Evolutionary conservation across 257 asterid genomes (phyloP).

Genomic region (Linderniella brevidens): DNA sequence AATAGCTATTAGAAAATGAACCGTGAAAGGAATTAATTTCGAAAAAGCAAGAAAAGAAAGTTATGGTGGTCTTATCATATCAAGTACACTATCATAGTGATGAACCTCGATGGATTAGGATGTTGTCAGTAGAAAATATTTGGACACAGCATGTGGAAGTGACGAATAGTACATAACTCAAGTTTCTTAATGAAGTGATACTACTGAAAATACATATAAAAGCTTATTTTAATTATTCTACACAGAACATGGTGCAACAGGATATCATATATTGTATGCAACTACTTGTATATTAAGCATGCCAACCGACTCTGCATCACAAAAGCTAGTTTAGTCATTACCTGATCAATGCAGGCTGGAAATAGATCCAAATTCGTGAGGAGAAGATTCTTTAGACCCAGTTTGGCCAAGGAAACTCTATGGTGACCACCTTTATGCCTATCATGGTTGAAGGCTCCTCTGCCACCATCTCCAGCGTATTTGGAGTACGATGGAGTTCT

Average conservation of each 20-base stretch:
- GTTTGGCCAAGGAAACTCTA: slow-evolving; percentile 79
- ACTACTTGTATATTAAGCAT: not conserved
- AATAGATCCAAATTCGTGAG: slow-evolving; percentile 92
- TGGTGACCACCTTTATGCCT: slow-evolving; percentile 95
- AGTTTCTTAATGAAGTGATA: no score
- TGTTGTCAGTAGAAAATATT: no score
- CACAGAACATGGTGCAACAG: slow-evolving; percentile 5
- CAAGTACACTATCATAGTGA: no score
- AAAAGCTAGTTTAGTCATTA: slow-evolving; percentile 16
- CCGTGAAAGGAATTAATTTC: no score
- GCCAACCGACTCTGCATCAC: slow-evolving; percentile 6
- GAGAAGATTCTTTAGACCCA: slow-evolving; percentile 87
- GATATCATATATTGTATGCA: not conserved
- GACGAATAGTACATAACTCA: no score
- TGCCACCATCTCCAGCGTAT: slow-evolving; percentile 64
- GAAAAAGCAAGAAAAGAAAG: no score
- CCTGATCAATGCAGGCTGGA: slow-evolving; percentile 99
- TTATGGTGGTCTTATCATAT: no score
- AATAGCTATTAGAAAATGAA: no score
- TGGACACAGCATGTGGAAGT: no score
- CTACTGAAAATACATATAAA: no score
- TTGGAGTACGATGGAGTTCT: slow-evolving; percentile 90
- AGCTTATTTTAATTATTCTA: no score
- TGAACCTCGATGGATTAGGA: no score
- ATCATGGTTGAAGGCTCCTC: slow-evolving; percentile 78